Evolutionary conservation across 2,329 filamentous ascomycete species (phyloP).

Genomic region (Exophiala bonariae): DNA sequence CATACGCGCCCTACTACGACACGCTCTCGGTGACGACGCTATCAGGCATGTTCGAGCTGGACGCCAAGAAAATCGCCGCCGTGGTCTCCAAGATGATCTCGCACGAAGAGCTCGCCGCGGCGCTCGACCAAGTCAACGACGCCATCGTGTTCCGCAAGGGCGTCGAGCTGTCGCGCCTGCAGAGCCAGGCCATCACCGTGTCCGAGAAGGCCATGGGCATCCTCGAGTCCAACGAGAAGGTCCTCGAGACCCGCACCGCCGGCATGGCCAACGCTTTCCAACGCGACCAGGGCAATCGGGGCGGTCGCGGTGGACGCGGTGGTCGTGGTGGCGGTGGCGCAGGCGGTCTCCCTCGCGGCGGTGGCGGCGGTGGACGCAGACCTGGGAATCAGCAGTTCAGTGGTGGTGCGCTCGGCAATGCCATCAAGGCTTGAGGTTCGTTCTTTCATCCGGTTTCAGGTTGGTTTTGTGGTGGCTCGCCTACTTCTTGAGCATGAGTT

Average conservation of each 20-base stretch:
- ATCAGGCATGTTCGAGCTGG: slow-evolving; percentile 91
- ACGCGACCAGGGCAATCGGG: slow-evolving; percentile 75
- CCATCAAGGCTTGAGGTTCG: slow-evolving; percentile 52
- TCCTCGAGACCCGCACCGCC: slow-evolving; percentile 93
- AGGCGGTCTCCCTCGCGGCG: slow-evolving; percentile 26
- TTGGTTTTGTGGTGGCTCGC: no score
- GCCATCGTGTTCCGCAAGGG: slow-evolving; percentile 99
- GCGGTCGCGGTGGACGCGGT: slow-evolving; percentile 63
- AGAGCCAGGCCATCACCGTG: slow-evolving; percentile 89
- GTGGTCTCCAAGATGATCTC: slow-evolving; percentile 99
- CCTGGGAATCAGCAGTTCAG: slow-evolving; percentile 52
- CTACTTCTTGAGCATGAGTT: no score
- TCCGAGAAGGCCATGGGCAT: slow-evolving; percentile 95
- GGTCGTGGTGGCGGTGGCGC: slow-evolving; percentile 40
- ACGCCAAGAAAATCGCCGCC: slow-evolving; percentile 85
- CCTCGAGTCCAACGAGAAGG: slow-evolving; percentile 96
- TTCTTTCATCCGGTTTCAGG: no score
- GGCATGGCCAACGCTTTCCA: slow-evolving; percentile 95
- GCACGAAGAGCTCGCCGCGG: slow-evolving; percentile 94
- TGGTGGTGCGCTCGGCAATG: slow-evolving; percentile 51
- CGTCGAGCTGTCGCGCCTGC: slow-evolving; percentile 92
- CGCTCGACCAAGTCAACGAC: slow-evolving; percentile 94
- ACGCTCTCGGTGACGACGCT: slow-evolving; percentile 85
- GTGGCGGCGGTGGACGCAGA: slow-evolving; percentile 38
- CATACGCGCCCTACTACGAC: slow-evolving; percentile 98